Conservation (phyloP, 2,329 filamentous ascomycete genomes). For the Aspergillus felis region DNA sequence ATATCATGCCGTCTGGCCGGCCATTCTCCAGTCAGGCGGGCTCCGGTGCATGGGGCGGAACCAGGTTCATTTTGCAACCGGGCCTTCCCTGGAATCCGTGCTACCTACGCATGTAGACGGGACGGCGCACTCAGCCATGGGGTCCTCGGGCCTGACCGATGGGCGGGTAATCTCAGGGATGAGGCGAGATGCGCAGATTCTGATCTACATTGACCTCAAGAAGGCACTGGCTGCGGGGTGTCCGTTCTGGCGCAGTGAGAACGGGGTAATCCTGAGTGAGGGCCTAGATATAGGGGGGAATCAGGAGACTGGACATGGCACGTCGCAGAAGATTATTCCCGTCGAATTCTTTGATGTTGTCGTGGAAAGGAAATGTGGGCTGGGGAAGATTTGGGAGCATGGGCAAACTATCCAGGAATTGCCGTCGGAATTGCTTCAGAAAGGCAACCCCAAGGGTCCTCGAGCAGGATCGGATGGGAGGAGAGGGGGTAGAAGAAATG, state of each 20-base stretch:
- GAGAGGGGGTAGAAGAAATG: neutral
- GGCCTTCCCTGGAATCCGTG: constrained; percentile 52
- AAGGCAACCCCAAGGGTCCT: constrained; percentile 30
- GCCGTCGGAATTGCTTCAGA: constrained; percentile 40
- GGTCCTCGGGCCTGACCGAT: constrained; percentile 14
- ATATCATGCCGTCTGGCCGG: constrained; percentile 73
- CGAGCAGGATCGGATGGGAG: constrained; percentile 4
- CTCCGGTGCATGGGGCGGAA: constrained; percentile 76
- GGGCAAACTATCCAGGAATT: constrained; percentile 52
- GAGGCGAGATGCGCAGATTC: constrained; percentile 69
- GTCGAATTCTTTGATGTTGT: constrained; percentile 69
- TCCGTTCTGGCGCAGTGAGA: constrained; percentile 75
- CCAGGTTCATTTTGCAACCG: constrained; percentile 85
- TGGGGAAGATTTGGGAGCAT: constrained; percentile 62
- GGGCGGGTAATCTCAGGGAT: constrained; percentile 69
- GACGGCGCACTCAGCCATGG: constrained; percentile 9
- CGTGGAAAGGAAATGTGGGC: constrained; percentile 67
- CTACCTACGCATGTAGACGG: constrained; percentile 21
- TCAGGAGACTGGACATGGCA: constrained; percentile 48
- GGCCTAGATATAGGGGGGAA: constrained; percentile 34
- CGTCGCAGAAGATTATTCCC: constrained; percentile 55
- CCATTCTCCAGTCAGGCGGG: constrained; percentile 72
- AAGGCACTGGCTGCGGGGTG: constrained; percentile 60
- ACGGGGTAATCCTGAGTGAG: constrained; percentile 65
- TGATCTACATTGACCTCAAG: constrained; percentile 73